Percentiles rank a stretch among this genome's conserved stretches.
phyloP scores from a whole-genome alignment of 2,329 filamentous ascomycete species.

The Zopfia rhizophila region DNA sequence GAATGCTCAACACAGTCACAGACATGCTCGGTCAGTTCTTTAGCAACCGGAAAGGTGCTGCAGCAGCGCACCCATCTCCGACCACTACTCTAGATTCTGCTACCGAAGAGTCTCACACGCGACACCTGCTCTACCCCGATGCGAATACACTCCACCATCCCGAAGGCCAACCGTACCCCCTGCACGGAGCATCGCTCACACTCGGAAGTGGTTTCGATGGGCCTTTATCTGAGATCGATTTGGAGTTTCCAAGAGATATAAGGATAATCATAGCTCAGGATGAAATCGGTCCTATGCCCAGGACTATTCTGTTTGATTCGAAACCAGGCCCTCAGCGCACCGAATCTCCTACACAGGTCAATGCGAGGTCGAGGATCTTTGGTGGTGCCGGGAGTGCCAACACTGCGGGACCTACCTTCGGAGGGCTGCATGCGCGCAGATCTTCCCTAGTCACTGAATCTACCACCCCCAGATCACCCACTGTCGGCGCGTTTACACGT shows the following conservation, averaged over 20 bases:
- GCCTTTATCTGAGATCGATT: constrained; percentile 52
- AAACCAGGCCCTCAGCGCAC: constrained; percentile 46
- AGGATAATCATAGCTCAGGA: constrained; percentile 57
- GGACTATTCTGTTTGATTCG: constrained; percentile 55
- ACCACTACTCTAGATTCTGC: constrained; percentile 47
- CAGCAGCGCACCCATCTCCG: constrained; percentile 33
- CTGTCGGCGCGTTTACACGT: constrained; percentile 48
- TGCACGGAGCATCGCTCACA: constrained; percentile 40
- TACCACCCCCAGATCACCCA: constrained; percentile 45
- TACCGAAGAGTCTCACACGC: constrained; percentile 54
- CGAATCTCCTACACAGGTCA: constrained; percentile 40
- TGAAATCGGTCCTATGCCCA: constrained; percentile 47
- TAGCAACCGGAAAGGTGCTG: constrained; percentile 45
- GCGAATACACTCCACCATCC: constrained; percentile 45
- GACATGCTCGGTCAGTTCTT: constrained; percentile 55
- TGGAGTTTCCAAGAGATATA: constrained; percentile 54
- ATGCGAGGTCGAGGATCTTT: constrained; percentile 37
- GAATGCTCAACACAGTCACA: constrained; percentile 16
- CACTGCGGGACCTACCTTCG: constrained; percentile 39
- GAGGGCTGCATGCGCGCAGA: constrained; percentile 45
- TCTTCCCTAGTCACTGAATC: constrained; percentile 47
- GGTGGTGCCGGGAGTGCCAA: constrained; percentile 26
- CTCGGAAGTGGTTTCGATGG: constrained; percentile 47
- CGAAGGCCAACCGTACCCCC: constrained; percentile 49
- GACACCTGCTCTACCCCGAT: constrained; percentile 54